Evolutionary conservation across 2,329 filamentous ascomycete genomes (phyloP), one percentile per base, ranked within the genome.

Genomic region (Venturia oleaginea): DNA sequence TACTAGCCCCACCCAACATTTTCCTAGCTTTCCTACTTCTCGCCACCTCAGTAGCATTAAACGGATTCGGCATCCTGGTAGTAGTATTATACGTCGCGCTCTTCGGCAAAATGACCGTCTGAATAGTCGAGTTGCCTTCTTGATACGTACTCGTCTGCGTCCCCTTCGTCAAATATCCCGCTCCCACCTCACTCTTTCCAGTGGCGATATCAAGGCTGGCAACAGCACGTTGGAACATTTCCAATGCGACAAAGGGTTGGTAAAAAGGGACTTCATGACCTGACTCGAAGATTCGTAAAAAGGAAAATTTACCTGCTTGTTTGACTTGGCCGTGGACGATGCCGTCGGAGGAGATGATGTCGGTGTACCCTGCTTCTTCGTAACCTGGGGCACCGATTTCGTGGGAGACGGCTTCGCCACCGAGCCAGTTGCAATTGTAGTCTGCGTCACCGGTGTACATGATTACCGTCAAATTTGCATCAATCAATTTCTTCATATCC

Each of bases 221-320:
- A 64, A 84, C 72, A 13, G 77, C 78, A 15, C 82, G 76, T 71
- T 79, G 74, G 67, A 84, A 82, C 66, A 83, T 74, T 66, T 78
- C 77, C 15, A 83, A 72, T 8, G 81, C 72, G 15, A 76, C 78
- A 38, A 80, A 72, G 3, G 78, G 83, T 69, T 84, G 82, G 70
- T 84, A 84, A 70, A 83, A 83, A 0, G 81, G 82, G 1, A 81
- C 79, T 69, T 80, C 77, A 63, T 81, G 80, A 4, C 80, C 79
- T 8, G 74, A 73, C 65, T 81, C 78, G 70, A 79, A 81, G 67
- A 84, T 75, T 30, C 82, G 75, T 7, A 78, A 75, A 70, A 83
- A 82, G 57, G 76, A 78, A 71, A 80, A 83, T 64, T 77, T 76
- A 19, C 76, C 81, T 4, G 77, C 74, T 71, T 84, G 82, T 70